Conservation (phyloP, 208 protist genomes). For the Crithidia acanthocephali region DNA sequence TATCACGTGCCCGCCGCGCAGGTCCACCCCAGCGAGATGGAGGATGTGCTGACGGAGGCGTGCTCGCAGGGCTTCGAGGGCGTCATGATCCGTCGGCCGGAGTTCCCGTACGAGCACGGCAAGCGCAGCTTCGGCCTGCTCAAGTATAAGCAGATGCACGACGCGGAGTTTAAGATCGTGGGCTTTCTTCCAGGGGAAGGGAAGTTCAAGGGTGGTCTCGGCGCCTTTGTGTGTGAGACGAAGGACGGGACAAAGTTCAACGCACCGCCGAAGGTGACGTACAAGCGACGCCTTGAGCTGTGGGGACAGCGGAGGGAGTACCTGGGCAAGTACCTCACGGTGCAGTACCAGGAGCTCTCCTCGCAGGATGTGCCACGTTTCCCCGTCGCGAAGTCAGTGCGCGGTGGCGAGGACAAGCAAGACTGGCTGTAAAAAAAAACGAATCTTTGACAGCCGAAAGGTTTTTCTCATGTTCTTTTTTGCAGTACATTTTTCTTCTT, state of each 20-base stretch:
- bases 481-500: neutral
- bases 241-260: constrained; percentile 79
- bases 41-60: constrained; percentile 78
- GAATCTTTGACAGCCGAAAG: no score
- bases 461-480: neutral
- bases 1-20: constrained; percentile 87
- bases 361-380: constrained; percentile 90
- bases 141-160: constrained; percentile 93
- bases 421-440: constrained; percentile 73
- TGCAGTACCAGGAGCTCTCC: constrained; percentile 90
- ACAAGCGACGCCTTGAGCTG: constrained; percentile 56
- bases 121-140: constrained; percentile 90
- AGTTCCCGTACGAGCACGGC: constrained; percentile 89
- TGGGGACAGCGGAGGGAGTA: constrained; percentile 66
- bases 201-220: constrained; percentile 84
- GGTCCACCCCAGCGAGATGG: constrained; percentile 76
- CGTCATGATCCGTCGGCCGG: constrained; percentile 86
- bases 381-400: constrained; percentile 81
- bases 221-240: constrained; percentile 87
- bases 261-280: constrained; percentile 72
- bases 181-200: constrained; percentile 83
- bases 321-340: constrained; percentile 81
- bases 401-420: constrained; percentile 54
- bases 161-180: constrained; percentile 90
- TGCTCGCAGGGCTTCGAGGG: constrained; percentile 91